Base-by-base conservation (phyloP, 1,139 yeast species). In the Saccharomyces hybrid region DNA sequence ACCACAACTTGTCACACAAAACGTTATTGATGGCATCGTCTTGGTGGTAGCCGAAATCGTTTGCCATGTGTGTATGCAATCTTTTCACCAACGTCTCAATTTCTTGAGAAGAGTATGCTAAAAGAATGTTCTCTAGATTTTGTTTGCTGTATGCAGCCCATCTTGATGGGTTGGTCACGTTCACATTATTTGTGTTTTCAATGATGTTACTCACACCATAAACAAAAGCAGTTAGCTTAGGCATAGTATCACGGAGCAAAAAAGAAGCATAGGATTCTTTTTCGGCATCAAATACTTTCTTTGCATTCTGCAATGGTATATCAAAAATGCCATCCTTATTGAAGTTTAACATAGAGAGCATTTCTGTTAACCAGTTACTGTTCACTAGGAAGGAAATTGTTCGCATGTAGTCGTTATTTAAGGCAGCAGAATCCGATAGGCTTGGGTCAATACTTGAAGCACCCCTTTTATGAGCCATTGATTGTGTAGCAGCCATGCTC, bases 121-220 rank as follows among this genome's bases (percentile, higher is more conserved):
- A 67, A 42, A 86, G 68, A 21, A 87, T 73, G 42, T 84, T 78
- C 59, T 78, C 81, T 57, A 88, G 73, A 26, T 80, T 78, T 52
- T 81, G 78, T 62, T 79, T 78, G 58, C 81, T 83, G 61, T 82
- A 84, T 27, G 86, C 83, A 61, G 84, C 86, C 58, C 85, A 81
- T 59, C 77, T 79, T 1, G 84, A 77, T 2, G 83, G 82, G 55
- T 77, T 75, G n/a, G 73, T 74, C 2, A 58, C 53, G 5, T 60
- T 60, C 2, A 67, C 69, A 54, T 21, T 34, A 26, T 52, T 42
- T 6, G 70, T 71, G 47, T 76, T 75, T 49, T 75, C 78, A 4
- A 76, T 67, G 27, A 83, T 69, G 2, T 79, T 76, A 54, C 84
- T 85, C 51, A 86, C 81, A 49, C 84, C 88, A 49, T 78, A 78